Base-by-base conservation (phyloP, 108 stramenopile genomes). In the Fragilariopsis cylindrus region DNA sequence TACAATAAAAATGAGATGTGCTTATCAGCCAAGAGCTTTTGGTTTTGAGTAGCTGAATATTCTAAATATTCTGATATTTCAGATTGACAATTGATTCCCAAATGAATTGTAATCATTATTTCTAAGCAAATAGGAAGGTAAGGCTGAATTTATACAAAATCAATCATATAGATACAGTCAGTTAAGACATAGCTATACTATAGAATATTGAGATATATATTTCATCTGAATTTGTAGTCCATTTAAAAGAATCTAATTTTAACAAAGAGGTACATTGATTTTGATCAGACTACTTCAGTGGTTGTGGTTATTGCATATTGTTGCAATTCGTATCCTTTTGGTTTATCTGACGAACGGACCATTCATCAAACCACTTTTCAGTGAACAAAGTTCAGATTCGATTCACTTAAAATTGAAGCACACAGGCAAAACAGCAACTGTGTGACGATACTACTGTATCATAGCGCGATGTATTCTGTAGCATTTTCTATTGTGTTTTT, bases 241-340 rank as follows among this genome's bases (percentile, higher is more conserved):
- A 44, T 9, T 12, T 44, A 40, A 60, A 43, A 63, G 41, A 63
- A 63, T 43, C 62, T 11, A 41, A 63, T 40, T 63, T 63, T 44
- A 63, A 43, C 62, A 40, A 52, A 63, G 19, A n/a, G 21, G 8
- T 63, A 4, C 42, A 9, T 63, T 63, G 7, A 16, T 30, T 45
- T 30, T 63, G 43, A 43, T 63, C 40, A 63, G 15, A 63, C 15
- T 45, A 4, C 4, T 16, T 41, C 42, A 43, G 43, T 41, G 43
- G 62, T 45, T 63, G 21, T 43, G 62, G 11, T 43, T 21, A 44
- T 63, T 63, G 62, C 42, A 45, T 44, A n/a, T 63, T 63, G 43
- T 63, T 63, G 62, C 62, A 43, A 43, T 7, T 41, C 15, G 43
- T n/a, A 63, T 63, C 62, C 5, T 63, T 42, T n/a, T 42, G 43